A percentile compares a stretch with the other conserved stretches of the same genome.
Evolutionary conservation across 2,329 filamentous ascomycete genomes (phyloP).

Genomic region (Hymenotorrendiella dingleyae): DNA sequence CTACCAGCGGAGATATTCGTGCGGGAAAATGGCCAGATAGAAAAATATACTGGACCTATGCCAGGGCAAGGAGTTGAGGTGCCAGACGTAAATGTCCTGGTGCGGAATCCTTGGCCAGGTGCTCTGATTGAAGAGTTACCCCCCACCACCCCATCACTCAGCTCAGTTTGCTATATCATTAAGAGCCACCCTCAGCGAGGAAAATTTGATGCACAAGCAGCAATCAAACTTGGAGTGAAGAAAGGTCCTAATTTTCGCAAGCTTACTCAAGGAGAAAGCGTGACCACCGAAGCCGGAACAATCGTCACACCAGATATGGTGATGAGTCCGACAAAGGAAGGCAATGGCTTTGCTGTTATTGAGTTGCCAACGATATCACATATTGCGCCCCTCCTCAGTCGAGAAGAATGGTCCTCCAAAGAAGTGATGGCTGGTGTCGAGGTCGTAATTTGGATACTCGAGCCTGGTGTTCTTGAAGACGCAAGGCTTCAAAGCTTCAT

Average conservation of each 20-base stretch:
- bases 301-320: conserved; percentile 84
- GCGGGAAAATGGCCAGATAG: conserved; percentile 58
- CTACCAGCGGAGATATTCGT: conserved; percentile 67
- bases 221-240: conserved; percentile 57
- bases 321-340: conserved; percentile 58
- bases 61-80: conserved; percentile 44
- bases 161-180: conserved; percentile 81
- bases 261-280: conserved; percentile 58
- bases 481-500: conserved; percentile 65
- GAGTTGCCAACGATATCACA: conserved; percentile 71
- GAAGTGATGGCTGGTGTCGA: conserved; percentile 62
- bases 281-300: conserved; percentile 58
- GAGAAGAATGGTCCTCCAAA: conserved; percentile 64
- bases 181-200: conserved; percentile 71
- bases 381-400: conserved; percentile 60
- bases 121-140: conserved; percentile 61
- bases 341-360: conserved; percentile 70
- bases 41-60: conserved; percentile 63
- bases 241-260: conserved; percentile 51
- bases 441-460: conserved; percentile 77
- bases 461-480: conserved; percentile 59
- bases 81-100: conserved; percentile 64
- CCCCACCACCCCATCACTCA: conserved; percentile 55
- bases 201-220: conserved; percentile 66
- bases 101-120: conserved; percentile 74